Percentiles rank a stretch among this genome's conserved stretches.
Conservation (phyloP, 495 filamentous ascomycete genomes). For the Eremomyces bilateralis region DNA sequence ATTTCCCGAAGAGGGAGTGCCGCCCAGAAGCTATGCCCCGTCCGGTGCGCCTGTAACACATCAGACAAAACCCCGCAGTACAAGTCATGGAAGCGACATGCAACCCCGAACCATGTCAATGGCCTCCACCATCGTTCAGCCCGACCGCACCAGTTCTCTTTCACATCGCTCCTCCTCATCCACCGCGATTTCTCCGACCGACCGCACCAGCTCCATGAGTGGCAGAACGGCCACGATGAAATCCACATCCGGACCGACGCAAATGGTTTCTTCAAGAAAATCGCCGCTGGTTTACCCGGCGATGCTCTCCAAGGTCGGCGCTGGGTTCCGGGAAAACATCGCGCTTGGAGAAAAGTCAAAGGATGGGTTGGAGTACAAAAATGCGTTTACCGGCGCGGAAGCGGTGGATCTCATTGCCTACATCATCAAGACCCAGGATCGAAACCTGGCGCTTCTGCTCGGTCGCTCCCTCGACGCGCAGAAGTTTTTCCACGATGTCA, state of each 20-base stretch:
- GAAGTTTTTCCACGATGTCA: slow-evolving; percentile 99
- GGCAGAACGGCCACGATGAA: slow-evolving; percentile 15
- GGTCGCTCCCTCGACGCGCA: slow-evolving; percentile 90
- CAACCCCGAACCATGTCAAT: slow-evolving; percentile 20
- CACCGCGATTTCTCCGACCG: slow-evolving; percentile 30
- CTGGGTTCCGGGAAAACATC: slow-evolving; percentile 75
- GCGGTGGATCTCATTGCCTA: slow-evolving; percentile 85
- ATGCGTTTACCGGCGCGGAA: slow-evolving; percentile 82
- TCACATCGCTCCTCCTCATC: slow-evolving; percentile 97
- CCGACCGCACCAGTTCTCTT: slow-evolving; percentile 34
- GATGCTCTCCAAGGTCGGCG: slow-evolving; percentile 70
- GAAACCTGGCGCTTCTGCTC: slow-evolving; percentile 83
- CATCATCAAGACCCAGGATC: slow-evolving; percentile 91
- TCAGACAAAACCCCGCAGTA: neutral
- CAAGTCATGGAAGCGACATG: no score
- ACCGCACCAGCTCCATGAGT: slow-evolving; percentile 21
- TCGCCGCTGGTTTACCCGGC: slow-evolving; percentile 84
- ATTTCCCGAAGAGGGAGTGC: neutral
- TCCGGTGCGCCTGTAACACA: neutral
- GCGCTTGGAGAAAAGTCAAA: slow-evolving; percentile 69
- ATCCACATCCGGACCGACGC: slow-evolving; percentile 22
- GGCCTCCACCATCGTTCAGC: slow-evolving; percentile 15
- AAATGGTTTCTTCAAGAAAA: slow-evolving; percentile 29
- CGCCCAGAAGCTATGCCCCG: no score
- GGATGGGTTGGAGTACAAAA: slow-evolving; percentile 93